Conservation (phyloP, 2,329 filamentous ascomycete genomes). For the Trichophyton mentagrophytes region DNA sequence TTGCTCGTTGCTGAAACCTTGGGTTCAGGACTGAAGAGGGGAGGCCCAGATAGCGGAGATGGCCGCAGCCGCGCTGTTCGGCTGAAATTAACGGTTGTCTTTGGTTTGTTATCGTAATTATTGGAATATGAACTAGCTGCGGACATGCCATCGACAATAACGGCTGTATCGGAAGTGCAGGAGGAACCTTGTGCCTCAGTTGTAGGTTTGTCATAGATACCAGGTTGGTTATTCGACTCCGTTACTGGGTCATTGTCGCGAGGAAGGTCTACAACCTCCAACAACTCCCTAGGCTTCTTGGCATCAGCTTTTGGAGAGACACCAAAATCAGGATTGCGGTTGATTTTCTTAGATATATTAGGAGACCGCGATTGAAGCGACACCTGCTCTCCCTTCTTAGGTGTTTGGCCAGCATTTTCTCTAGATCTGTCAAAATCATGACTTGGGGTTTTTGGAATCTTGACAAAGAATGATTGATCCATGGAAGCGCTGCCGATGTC, state of each 20-base stretch:
- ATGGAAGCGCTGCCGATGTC: background rate
- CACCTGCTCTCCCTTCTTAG: background rate
- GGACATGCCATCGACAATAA: background rate
- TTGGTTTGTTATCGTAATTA: background rate
- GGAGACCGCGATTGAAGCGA: background rate
- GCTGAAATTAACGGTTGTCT: background rate
- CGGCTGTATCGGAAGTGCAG: background rate
- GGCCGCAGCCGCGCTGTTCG: background rate
- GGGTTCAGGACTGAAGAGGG: background rate
- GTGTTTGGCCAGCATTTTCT: constrained; percentile 1
- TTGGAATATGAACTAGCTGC: no score
- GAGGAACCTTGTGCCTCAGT: background rate
- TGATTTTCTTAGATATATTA: constrained; percentile 4
- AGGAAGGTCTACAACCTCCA: background rate
- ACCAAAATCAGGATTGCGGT: background rate
- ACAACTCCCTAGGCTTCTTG: background rate
- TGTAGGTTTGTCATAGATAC: background rate
- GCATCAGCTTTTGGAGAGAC: background rate
- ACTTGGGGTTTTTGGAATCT: background rate
- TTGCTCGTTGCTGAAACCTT: background rate
- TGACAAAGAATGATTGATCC: background rate
- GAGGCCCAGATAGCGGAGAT: constrained; percentile 1
- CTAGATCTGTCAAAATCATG: background rate
- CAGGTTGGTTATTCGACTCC: background rate
- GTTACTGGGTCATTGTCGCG: background rate